phyloP scores from a whole-genome alignment of 2,329 filamentous ascomycete species.

The Talaromyces islandicus region DNA sequence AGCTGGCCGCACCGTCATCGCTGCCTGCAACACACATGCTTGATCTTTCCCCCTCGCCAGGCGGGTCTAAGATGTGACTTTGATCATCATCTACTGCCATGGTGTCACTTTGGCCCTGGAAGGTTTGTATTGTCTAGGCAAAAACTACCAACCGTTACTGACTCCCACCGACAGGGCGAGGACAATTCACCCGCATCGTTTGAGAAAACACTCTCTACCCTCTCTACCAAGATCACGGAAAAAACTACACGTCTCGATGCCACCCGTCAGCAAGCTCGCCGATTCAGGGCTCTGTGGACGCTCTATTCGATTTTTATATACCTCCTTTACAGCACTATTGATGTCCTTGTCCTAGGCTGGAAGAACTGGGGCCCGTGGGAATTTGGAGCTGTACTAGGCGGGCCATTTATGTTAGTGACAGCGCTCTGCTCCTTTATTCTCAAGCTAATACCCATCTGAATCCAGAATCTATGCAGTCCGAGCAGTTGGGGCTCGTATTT shows the following conservation, averaged over 20 bases:
- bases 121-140: conserved; percentile 43
- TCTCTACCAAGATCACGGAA: conserved; percentile 75
- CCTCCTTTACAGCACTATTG: conserved; percentile 75
- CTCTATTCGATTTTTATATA: conserved; percentile 89
- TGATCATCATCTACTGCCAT: conserved; percentile 38
- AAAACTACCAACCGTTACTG: conserved; percentile 1
- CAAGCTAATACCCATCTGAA: conserved; percentile 15
- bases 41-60: background rate
- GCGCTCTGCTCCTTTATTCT: background rate
- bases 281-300: conserved; percentile 78
- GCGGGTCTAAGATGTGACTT: background rate
- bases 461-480: conserved; percentile 73
- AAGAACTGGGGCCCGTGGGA: conserved; percentile 69
- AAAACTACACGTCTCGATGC: conserved; percentile 68
- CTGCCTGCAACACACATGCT: background rate
- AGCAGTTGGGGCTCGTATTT: conserved; percentile 61
- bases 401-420: conserved; percentile 60
- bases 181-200: conserved; percentile 83
- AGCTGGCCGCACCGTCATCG: background rate
- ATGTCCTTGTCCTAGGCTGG: conserved; percentile 79
- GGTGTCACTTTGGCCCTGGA: conserved; percentile 84
- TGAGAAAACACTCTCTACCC: conserved; percentile 78
- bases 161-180: conserved; percentile 52
- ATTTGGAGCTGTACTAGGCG: conserved; percentile 70
- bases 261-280: conserved; percentile 65